These are phyloP conservation scores for Diplodia seriata DNA, from an alignment of 2,329 filamentous ascomycete species.

Conservation along the genomic window DNA sequence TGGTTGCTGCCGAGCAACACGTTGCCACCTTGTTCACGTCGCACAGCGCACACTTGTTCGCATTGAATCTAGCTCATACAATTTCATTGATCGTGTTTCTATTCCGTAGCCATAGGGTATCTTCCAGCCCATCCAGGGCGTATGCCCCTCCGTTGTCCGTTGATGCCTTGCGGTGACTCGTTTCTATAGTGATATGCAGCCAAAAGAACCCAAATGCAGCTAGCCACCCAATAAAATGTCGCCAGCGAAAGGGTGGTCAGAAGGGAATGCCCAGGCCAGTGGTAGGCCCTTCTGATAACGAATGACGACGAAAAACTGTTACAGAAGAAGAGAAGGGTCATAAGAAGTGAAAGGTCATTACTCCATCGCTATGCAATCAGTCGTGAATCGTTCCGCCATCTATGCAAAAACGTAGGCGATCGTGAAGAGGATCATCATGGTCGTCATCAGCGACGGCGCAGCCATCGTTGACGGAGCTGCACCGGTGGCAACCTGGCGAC, in stretches of 20 bases:
- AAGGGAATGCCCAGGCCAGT: constrained; percentile 25
- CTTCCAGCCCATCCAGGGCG: constrained; percentile 18
- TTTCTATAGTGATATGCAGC: constrained; percentile 22
- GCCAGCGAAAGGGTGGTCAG: constrained; percentile 29
- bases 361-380: constrained; percentile 30
- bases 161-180: constrained; percentile 21
- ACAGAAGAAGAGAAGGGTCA: constrained; percentile 9
- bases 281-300: constrained; percentile 12
- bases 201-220: constrained; percentile 18
- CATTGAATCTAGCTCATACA: background rate
- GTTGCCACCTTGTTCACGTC: background rate
- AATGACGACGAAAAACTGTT: constrained; percentile 17
- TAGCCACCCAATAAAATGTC: constrained; percentile 26
- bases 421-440: constrained; percentile 20
- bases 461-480: constrained; percentile 20
- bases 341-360: background rate
- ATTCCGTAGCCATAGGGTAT: constrained; percentile 23
- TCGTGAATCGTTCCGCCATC: constrained; percentile 24
- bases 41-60: background rate
- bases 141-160: constrained; percentile 21
- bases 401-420: constrained; percentile 25
- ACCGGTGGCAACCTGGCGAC: constrained; percentile 6
- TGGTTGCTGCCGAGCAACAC: background rate
- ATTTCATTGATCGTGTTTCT: constrained; percentile 7
- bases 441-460: constrained; percentile 25